Evolutionary conservation across 2,329 filamentous ascomycete species (phyloP), one percentile per base, ranked within the genome.

Genomic region (Raffaelea ambrosiae): DNA sequence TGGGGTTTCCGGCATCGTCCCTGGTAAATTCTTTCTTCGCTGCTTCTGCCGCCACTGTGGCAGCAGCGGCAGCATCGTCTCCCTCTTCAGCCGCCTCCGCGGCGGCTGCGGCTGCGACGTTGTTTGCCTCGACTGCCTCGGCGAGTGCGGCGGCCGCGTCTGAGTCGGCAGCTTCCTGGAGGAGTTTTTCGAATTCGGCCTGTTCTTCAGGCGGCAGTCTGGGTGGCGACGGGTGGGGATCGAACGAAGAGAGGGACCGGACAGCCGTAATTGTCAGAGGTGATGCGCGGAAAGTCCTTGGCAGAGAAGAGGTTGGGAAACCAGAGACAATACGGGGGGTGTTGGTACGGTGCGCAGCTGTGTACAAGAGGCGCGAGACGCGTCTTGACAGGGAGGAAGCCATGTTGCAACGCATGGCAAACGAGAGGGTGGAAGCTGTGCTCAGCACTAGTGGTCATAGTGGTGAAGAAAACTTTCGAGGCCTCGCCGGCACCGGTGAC

Each of bases 181-280:
- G 89, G 4, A 97, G 83, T 39, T 82, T 77, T 67, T 96, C 90
- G 64, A 93, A 95, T 55, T 94, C 79, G 63, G 89, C 87, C 71
- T 96, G 90, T 57, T 95, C 84, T 65, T 87, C 82, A 58, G 88
- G 82, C 7, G 91, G 88, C 11, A 97, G 86, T 43, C 88, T 86
- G 0, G 88, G 90, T 16, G 93, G 93, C 8, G 87, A 69, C 21
- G 91, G 87, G 13, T 72, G 71, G 18, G 69, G 59, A 47, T 67
- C 63, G 66, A 75, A 77, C 53, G 67, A 55, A 57, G 67, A 64
- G 55, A 59, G 21, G 33, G 19, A 4, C 14, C 20, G 43, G 8
- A 16, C 8, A 13, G 44, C 18, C 3, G 41, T 16, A 26, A 40
- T 11, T 14, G 18, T 20, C n/a, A n/a, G 22, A 2, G 14, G 31